A percentile compares a stretch with the other conserved stretches of the same genome.
phyloP scores from a whole-genome alignment of 1,284 basidiomycete species.

The Phylloboletellus chloephorus region DNA sequence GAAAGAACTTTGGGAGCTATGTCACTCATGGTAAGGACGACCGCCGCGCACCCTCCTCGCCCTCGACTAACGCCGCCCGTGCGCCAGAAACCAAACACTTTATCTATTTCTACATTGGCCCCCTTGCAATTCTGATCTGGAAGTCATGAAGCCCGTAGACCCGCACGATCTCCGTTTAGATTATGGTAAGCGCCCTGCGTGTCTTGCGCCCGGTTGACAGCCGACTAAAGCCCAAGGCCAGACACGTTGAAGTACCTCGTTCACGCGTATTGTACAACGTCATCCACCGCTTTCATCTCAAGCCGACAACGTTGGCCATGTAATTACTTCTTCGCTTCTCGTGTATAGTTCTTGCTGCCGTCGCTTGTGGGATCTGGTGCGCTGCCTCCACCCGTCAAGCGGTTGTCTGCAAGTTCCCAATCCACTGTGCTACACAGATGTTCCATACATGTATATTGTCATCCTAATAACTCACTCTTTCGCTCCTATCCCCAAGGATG shows the following conservation, averaged over 20 bases:
- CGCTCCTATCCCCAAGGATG: slow-evolving; percentile 19
- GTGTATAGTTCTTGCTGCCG: slow-evolving; percentile 20
- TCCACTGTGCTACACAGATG: slow-evolving; percentile 1
- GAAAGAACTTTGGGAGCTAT: slow-evolving; percentile 96
- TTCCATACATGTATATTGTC: no score
- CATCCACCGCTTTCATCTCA: slow-evolving; percentile 15
- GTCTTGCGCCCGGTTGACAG: background rate
- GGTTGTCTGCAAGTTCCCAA: background rate
- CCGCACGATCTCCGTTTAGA: slow-evolving; percentile 18
- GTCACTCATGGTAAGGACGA: slow-evolving; percentile 91
- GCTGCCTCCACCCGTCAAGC: background rate
- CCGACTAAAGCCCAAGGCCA: slow-evolving; percentile 5
- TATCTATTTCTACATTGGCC: slow-evolving; percentile 93
- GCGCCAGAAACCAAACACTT: slow-evolving; percentile 88
- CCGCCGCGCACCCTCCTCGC: no score
- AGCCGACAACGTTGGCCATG: slow-evolving; percentile 14
- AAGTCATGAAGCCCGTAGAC: slow-evolving; percentile 59
- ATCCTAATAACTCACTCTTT: no score
- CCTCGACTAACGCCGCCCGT: no score
- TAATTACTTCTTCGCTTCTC: slow-evolving; percentile 20
- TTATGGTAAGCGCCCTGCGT: slow-evolving; percentile 20
- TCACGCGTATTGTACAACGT: slow-evolving; percentile 23
- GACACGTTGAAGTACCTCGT: slow-evolving; percentile 18
- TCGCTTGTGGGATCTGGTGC: background rate
- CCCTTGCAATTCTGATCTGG: slow-evolving; percentile 90